phyloP scores from a whole-genome alignment of 2,329 filamentous ascomycete genomes.

The Trichoderma cornu-damae region DNA sequence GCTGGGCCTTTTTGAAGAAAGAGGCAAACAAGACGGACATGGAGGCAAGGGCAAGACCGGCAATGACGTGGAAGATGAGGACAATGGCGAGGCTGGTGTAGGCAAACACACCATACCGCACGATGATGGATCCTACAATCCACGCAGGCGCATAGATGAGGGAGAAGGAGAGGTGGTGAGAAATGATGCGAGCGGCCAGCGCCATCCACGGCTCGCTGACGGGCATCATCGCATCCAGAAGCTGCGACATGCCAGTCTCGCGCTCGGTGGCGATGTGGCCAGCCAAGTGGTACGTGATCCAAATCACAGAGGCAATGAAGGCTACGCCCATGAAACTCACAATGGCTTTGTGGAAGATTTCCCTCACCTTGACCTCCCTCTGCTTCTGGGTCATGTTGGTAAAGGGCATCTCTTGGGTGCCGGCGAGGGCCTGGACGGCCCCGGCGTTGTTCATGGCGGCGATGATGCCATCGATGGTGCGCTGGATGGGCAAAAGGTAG shows the following conservation, averaged over 20 bases:
- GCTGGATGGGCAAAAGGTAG: conserved; percentile 74
- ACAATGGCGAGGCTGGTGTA: conserved; percentile 61
- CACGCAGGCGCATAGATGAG: conserved; percentile 76
- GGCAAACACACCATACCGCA: conserved; percentile 59
- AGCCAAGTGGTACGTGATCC: conserved; percentile 79
- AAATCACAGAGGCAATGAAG: conserved; percentile 74
- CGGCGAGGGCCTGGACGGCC: conserved; percentile 35
- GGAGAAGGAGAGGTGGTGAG: conserved; percentile 76
- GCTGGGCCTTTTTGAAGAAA: conserved; percentile 81
- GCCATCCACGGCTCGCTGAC: conserved; percentile 68
- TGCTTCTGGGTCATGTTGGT: conserved; percentile 66
- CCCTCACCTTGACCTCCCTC: conserved; percentile 59
- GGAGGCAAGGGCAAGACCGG: conserved; percentile 72
- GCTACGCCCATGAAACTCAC: conserved; percentile 72
- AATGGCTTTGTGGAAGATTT: conserved; percentile 64
- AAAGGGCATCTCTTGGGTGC: conserved; percentile 63
- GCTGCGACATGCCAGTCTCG: conserved; percentile 79
- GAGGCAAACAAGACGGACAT: conserved; percentile 76
- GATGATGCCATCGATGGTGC: conserved; percentile 71
- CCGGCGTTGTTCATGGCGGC: conserved; percentile 44
- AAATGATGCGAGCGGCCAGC: conserved; percentile 69
- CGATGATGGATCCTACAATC: conserved; percentile 67
- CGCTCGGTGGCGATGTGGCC: conserved; percentile 81
- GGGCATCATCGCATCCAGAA: conserved; percentile 89
- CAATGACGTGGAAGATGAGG: conserved; percentile 67